Conservation (phyloP, 108 stramenopile species). For the Discostella stelligeroides region DNA sequence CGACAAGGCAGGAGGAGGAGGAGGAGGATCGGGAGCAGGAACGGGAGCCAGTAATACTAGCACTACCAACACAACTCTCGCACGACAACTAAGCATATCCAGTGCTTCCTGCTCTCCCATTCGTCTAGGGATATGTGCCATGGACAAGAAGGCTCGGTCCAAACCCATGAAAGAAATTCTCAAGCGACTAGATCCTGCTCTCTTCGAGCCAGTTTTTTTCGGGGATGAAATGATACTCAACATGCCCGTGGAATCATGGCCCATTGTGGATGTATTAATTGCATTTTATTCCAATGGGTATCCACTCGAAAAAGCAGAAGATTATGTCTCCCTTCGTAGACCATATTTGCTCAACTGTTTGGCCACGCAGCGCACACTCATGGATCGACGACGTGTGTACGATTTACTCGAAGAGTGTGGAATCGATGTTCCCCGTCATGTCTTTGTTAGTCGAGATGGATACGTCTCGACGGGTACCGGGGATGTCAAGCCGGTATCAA, state of each 20-base stretch:
- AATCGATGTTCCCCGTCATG: constrained; percentile 94
- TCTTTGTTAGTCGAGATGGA: constrained; percentile 87
- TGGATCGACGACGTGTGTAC: constrained; percentile 94
- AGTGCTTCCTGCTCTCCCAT: constrained; percentile 35
- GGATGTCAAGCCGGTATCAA: neutral
- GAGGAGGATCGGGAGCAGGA: no score
- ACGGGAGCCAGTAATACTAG: no score
- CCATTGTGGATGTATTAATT: constrained; percentile 91
- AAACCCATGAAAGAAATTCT: constrained; percentile 99
- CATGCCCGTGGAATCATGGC: constrained; percentile 93
- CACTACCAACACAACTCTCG: no score
- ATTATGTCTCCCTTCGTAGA: constrained; percentile 87
- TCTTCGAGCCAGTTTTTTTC: constrained; percentile 90
- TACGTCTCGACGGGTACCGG: constrained; percentile 41
- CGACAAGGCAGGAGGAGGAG: no score
- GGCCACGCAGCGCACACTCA: constrained; percentile 81
- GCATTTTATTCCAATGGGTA: constrained; percentile 90
- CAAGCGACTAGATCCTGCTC: constrained; percentile 69
- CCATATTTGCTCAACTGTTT: constrained; percentile 95
- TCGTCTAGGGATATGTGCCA: constrained; percentile 95
- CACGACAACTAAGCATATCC: no score
- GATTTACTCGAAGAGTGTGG: constrained; percentile 87
- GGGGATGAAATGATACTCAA: constrained; percentile 92
- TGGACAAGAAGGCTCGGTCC: constrained; percentile 94
- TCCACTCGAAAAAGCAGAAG: constrained; percentile 92